phyloP scores from a whole-genome alignment of 2,329 filamentous ascomycete species.

The Alternaria arborescens region DNA sequence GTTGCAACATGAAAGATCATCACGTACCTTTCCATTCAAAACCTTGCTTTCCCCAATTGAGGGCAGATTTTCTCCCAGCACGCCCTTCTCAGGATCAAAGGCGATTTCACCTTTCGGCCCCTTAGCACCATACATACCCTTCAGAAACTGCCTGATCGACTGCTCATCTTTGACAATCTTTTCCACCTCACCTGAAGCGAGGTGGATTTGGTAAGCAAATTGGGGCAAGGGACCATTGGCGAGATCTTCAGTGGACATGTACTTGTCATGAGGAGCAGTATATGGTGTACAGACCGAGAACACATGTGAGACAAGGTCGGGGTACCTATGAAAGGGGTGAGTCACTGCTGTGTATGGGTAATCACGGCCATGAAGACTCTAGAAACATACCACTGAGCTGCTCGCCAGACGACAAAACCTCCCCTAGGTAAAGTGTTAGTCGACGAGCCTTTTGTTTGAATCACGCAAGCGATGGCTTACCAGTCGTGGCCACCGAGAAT shows the following conservation, averaged over 20 bases:
- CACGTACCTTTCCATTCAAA: constrained; percentile 67
- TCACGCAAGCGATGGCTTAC: constrained; percentile 32
- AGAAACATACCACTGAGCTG: constrained; percentile 66
- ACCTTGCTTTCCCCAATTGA: constrained; percentile 66
- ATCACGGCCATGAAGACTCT: background rate
- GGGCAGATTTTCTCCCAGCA: constrained; percentile 70
- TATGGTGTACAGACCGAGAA: constrained; percentile 84
- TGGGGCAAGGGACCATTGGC: constrained; percentile 68
- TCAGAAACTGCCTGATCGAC: constrained; percentile 74
- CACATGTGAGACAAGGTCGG: constrained; percentile 74
- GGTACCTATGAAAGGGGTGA: constrained; percentile 46
- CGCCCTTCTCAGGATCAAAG: constrained; percentile 69
- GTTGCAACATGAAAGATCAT: constrained; percentile 11
- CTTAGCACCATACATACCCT: constrained; percentile 73
- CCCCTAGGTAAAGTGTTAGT: constrained; percentile 62
- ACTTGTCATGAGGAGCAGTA: constrained; percentile 62
- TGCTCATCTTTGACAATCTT: constrained; percentile 61
- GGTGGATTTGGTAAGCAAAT: constrained; percentile 85
- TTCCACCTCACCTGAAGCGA: constrained; percentile 69
- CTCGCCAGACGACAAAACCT: constrained; percentile 77
- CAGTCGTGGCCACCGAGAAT: constrained; percentile 94
- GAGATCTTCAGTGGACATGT: constrained; percentile 66
- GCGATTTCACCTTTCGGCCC: constrained; percentile 63
- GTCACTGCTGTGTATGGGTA: background rate
- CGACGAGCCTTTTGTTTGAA: background rate